Percentiles rank a stretch among this genome's conserved stretches.
phyloP scores from a whole-genome alignment of 2,329 filamentous ascomycete species.

The Orbilia oligospora region DNA sequence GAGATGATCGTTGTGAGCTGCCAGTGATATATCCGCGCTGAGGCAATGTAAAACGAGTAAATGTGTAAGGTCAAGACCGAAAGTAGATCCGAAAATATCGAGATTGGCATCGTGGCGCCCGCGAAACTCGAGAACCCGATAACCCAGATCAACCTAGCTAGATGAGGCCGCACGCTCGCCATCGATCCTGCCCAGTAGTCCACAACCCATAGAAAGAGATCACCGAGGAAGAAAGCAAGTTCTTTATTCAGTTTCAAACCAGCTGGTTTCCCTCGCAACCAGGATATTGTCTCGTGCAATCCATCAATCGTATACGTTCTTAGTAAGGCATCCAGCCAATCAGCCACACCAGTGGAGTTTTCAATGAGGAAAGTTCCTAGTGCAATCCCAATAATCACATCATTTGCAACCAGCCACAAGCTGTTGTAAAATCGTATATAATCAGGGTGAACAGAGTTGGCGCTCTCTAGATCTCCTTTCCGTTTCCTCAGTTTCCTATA shows the following conservation, averaged over 20 bases:
- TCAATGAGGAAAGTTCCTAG: constrained; percentile 97
- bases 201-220: constrained; percentile 97
- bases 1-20: constrained; percentile 96
- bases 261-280: constrained; percentile 96
- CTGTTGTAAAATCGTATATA: constrained; percentile 99
- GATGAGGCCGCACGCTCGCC: constrained; percentile 75
- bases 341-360: constrained; percentile 86
- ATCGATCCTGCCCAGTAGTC: constrained; percentile 84
- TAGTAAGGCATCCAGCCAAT: constrained; percentile 75
- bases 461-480: constrained; percentile 93
- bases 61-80: constrained; percentile 95
- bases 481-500: constrained; percentile 91
- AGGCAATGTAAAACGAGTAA: constrained; percentile 97
- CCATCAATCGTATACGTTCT: constrained; percentile 88
- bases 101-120: constrained; percentile 96
- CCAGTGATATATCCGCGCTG: constrained; percentile 97
- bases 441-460: constrained; percentile 94
- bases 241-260: constrained; percentile 96
- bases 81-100: constrained; percentile 92
- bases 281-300: constrained; percentile 87
- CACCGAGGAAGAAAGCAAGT: constrained; percentile 91
- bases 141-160: constrained; percentile 91
- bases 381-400: constrained; percentile 98
- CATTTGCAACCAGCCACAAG: constrained; percentile 97
- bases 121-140: constrained; percentile 96